Conservation (phyloP, 352 stramenopile species). For the Phytophthora brassicae region DNA sequence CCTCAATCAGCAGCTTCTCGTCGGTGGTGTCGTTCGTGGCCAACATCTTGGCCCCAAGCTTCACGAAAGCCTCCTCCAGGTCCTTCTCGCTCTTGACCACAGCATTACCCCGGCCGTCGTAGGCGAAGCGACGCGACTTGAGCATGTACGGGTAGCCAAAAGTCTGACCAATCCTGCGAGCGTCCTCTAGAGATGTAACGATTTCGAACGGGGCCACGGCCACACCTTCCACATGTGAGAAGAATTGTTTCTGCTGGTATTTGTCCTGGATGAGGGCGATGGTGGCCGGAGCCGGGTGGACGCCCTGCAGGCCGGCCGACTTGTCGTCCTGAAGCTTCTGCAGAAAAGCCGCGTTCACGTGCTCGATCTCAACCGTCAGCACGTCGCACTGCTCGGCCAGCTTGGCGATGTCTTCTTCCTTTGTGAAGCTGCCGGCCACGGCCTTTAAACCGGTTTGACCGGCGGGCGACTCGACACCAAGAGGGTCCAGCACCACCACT, state of each 20-base stretch:
- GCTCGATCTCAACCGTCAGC: slow-evolving; percentile 98
- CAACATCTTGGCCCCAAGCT: slow-evolving; percentile 52
- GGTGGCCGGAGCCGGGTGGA: slow-evolving; percentile 88
- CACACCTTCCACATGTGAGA: slow-evolving; percentile 46
- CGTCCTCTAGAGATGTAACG: slow-evolving; percentile 48
- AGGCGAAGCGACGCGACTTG: slow-evolving; percentile 95
- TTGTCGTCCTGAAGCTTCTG: slow-evolving; percentile 85
- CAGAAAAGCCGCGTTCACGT: slow-evolving; percentile 94
- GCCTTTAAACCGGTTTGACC: slow-evolving; percentile 72
- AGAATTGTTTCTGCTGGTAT: slow-evolving; percentile 94
- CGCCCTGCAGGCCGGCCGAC: slow-evolving; percentile 33
- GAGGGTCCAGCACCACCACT: slow-evolving; percentile 93
- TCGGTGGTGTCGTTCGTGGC: slow-evolving; percentile 15
- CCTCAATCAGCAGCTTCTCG: slow-evolving; percentile 21
- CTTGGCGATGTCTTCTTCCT: slow-evolving; percentile 63
- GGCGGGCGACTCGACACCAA: slow-evolving; percentile 67
- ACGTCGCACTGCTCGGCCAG: slow-evolving; percentile 89
- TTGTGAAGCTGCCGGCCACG: slow-evolving; percentile 81
- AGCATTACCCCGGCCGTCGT: slow-evolving; percentile 97
- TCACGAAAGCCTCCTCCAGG: slow-evolving; percentile 82
- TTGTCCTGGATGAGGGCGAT: slow-evolving; percentile 98
- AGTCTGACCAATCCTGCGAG: slow-evolving; percentile 39
- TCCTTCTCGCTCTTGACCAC: slow-evolving; percentile 84
- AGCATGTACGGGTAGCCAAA: slow-evolving; percentile 98
- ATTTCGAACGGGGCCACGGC: slow-evolving; percentile 56